Base-by-base conservation (phyloP, 192 early-diverging fungal species). In the Coemansia sp. region DNA sequence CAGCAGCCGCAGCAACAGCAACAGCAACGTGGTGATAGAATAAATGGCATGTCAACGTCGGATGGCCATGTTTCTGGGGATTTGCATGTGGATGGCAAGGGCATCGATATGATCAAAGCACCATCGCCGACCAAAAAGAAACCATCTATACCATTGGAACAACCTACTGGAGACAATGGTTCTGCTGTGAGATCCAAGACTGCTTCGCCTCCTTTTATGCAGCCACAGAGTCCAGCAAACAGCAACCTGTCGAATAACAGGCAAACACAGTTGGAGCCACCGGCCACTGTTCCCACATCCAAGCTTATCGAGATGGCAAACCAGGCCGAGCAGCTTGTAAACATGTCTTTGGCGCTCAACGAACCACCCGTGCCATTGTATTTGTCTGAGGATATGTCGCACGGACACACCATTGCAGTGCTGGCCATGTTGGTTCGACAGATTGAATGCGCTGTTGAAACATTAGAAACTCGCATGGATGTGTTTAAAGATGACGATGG, bases 341-440 rank as follows among this genome's bases (percentile, higher is more conserved):
- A 49, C 32, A 17, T 57, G 23, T 55, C 60, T 19, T 46, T 62
- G 23, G 64, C 64, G 13, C 52, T 67, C 34, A 75, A 67, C 46
- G 72, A 75, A 49, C 72, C 72, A 20, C 72, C 72, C 0, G 53
- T 62, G 7, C 72, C 72, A 4, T 29, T 75, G 18, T 75, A 64
- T 49, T 29, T 75, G 47, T 63, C 57, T 26, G 72, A 75, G 24
- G 60, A 51, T 11, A 75, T 75, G 72, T 49, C 72, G 11, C 64
- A 62, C 27, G 55, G 44, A 22, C 72, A 75, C 32, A 30, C 67
- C 7, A 18, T 64, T 46, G 64, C 65, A 0, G 52, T 55, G 7
- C 24, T 75, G 42, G 72, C 60, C 1, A 75, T 75, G 72, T 53
- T 75, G 26, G 53, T 58, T 44, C 55, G 72, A 23, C 55, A 67